phyloP scores from a whole-genome alignment of 257 asterid species.

The Solanum chiquidenum region DNA sequence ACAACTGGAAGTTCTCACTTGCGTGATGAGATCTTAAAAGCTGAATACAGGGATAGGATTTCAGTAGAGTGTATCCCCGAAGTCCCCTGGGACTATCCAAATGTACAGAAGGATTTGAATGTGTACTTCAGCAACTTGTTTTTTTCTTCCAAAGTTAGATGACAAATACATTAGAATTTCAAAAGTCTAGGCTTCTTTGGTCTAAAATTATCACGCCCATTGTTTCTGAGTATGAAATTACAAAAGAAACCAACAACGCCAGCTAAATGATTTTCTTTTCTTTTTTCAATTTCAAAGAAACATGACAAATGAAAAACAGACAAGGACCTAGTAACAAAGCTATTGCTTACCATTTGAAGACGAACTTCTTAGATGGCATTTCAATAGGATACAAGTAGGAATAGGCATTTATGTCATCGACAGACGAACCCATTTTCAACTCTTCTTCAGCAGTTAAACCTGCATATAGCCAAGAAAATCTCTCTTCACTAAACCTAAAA shows the following conservation, averaged over 20 bases:
- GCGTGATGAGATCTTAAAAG: background rate
- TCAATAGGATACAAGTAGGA: constrained; percentile 65
- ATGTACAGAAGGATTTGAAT: background rate
- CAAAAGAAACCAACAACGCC: background rate
- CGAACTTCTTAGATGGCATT: constrained; percentile 49
- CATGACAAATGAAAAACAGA: background rate
- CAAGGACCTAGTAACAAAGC: background rate
- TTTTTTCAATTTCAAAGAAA: background rate
- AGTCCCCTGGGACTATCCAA: background rate
- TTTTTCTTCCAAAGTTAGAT: background rate
- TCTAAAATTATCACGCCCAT: background rate
- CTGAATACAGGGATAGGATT: background rate
- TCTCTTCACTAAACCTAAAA: background rate
- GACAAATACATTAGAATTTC: background rate
- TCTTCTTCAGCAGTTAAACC: constrained; percentile 58
- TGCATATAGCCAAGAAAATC: constrained; percentile 14
- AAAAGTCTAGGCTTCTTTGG: background rate
- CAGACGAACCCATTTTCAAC: constrained; percentile 41
- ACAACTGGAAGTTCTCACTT: background rate
- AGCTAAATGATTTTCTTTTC: background rate
- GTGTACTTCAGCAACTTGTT: background rate
- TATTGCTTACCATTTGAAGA: constrained; percentile 71
- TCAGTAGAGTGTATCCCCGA: background rate
- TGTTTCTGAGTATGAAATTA: background rate
- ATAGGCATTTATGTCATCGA: constrained; percentile 81